These are phyloP conservation scores for Aphanocladium album DNA, from an alignment of 2,329 filamentous ascomycete species.

Conservation along the genomic window DNA sequence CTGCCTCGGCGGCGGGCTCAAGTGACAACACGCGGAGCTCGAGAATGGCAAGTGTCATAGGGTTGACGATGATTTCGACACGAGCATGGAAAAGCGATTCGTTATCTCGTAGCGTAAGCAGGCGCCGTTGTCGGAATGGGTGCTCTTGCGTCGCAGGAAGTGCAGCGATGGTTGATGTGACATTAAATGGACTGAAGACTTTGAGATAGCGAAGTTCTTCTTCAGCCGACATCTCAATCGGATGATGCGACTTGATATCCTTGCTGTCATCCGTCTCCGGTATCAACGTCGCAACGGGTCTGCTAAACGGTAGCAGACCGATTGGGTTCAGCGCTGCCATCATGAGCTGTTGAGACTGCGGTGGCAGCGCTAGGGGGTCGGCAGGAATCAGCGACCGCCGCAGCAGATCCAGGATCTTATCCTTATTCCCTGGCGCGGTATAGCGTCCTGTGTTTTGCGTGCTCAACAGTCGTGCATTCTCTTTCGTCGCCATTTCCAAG, in stretches of 20 bases:
- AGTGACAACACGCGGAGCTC: slow-evolving; percentile 50
- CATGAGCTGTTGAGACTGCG: slow-evolving; percentile 37
- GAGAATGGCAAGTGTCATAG: slow-evolving; percentile 45
- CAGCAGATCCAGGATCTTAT: slow-evolving; percentile 37
- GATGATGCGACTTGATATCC: slow-evolving; percentile 56
- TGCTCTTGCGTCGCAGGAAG: slow-evolving; percentile 31
- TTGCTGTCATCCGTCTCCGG: slow-evolving; percentile 27
- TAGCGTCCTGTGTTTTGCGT: slow-evolving; percentile 36
- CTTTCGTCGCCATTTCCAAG: slow-evolving; percentile 49
- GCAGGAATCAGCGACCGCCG: slow-evolving; percentile 34
- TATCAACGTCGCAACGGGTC: slow-evolving; percentile 24
- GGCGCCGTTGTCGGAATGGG: slow-evolving; percentile 47
- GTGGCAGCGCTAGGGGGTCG: slow-evolving; percentile 23
- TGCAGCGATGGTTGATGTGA: slow-evolving; percentile 49
- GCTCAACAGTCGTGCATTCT: slow-evolving; percentile 50
- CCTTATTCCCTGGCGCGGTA: slow-evolving; percentile 28
- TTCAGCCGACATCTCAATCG: slow-evolving; percentile 53
- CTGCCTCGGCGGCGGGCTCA: slow-evolving; percentile 52
- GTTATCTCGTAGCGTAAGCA: slow-evolving; percentile 45
- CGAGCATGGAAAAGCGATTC: slow-evolving; percentile 52
- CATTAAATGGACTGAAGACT: slow-evolving; percentile 63
- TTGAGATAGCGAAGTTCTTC: slow-evolving; percentile 66
- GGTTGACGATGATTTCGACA: slow-evolving; percentile 55
- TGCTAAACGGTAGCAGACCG: slow-evolving; percentile 47
- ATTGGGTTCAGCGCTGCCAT: slow-evolving; percentile 47